These are phyloP conservation scores for Penicillium sp. DNA, from an alignment of 2,329 filamentous ascomycete genomes.

Conservation along the genomic window DNA sequence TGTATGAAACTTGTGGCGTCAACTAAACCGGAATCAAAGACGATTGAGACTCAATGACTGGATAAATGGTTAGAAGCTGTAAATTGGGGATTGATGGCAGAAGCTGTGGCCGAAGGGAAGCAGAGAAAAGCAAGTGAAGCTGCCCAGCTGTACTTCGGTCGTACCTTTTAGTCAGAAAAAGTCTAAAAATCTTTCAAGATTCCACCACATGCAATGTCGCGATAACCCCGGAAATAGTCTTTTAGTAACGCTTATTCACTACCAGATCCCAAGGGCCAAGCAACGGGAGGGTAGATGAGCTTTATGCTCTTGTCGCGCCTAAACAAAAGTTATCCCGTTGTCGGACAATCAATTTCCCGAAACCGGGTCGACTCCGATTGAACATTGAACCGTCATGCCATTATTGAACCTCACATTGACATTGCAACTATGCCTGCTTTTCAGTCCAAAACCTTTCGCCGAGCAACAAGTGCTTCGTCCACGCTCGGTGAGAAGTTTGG, in stretches of 20 bases:
- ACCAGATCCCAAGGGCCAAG: background rate
- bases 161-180: background rate
- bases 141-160: background rate
- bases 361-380: background rate
- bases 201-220: background rate
- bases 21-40: background rate
- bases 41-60: background rate
- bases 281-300: conserved; percentile 6
- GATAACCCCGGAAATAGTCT: background rate
- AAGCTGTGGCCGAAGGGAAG: background rate
- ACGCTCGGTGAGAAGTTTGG: conserved; percentile 69
- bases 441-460: conserved; percentile 68
- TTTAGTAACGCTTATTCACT: background rate
- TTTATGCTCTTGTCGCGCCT: conserved; percentile 6
- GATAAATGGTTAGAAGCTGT: background rate
- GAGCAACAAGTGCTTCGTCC: conserved; percentile 47
- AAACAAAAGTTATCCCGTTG: conserved; percentile 22
- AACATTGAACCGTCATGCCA: background rate
- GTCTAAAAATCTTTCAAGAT: background rate
- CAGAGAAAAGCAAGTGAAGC: background rate
- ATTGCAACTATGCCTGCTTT: conserved; percentile 60
- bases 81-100: background rate
- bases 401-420: background rate
- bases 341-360: conserved; percentile 21
- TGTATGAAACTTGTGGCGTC: background rate